Conservation (phyloP, 2,329 filamentous ascomycete species). For the Talaromyces sp. region DNA sequence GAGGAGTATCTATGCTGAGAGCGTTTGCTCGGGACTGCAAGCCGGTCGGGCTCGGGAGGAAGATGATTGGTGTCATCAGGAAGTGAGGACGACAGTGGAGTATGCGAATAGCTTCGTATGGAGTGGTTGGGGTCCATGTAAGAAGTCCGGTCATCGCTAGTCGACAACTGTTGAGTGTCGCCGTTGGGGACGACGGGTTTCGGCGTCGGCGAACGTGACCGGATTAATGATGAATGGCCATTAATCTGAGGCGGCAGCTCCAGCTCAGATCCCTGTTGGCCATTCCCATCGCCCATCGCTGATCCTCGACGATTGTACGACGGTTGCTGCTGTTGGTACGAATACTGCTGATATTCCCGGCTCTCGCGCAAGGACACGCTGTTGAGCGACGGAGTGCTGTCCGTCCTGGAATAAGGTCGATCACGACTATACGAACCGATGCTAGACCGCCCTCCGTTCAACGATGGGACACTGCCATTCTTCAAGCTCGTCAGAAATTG, state of each 20-base stretch:
- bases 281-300: conserved; percentile 24
- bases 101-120: conserved; percentile 5
- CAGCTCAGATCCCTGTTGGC: conserved; percentile 23
- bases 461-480: conserved; percentile 55
- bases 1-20: conserved; percentile 36
- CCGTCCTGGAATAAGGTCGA: conserved; percentile 33
- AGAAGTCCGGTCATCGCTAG: conserved; percentile 29
- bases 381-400: conserved; percentile 47
- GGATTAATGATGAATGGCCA: conserved; percentile 4
- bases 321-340: conserved; percentile 10
- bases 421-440: conserved; percentile 41
- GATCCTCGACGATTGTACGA: conserved; percentile 7
- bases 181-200: conserved; percentile 9
- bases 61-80: conserved; percentile 29
- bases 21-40: conserved; percentile 25
- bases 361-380: conserved; percentile 31
- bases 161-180: conserved; percentile 17
- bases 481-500: conserved; percentile 35
- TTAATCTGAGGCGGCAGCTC: conserved; percentile 22
- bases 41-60: conserved; percentile 28
- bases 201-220: conserved; percentile 9
- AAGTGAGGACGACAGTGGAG: conserved; percentile 30
- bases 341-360: conserved; percentile 25
- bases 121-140: conserved; percentile 17
- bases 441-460: conserved; percentile 53